Evolutionary conservation across 2,329 filamentous ascomycete genomes (phyloP).

Genomic region (Diplodia seriata): DNA sequence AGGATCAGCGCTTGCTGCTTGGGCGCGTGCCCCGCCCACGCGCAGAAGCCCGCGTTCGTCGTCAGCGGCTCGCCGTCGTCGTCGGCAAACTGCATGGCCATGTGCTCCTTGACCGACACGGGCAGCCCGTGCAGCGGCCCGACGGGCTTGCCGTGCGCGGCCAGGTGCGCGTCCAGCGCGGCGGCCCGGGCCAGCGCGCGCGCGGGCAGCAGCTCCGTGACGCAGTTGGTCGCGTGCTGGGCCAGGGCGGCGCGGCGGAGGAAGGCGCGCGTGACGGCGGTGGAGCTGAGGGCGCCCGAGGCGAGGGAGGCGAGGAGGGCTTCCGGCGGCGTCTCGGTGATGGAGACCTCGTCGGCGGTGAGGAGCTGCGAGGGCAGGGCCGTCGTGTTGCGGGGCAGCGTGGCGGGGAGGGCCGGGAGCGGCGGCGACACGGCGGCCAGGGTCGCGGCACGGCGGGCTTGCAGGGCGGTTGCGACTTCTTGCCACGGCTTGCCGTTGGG

Average conservation of each 20-base stretch:
- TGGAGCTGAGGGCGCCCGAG: slow-evolving; percentile 38
- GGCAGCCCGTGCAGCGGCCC: slow-evolving; percentile 60
- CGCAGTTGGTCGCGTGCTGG: slow-evolving; percentile 61
- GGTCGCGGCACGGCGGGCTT: slow-evolving; percentile 55
- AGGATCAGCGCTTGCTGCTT: slow-evolving; percentile 37
- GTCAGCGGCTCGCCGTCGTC: slow-evolving; percentile 41
- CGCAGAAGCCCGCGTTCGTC: slow-evolving; percentile 58
- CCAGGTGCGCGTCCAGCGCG: slow-evolving; percentile 43
- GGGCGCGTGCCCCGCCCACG: slow-evolving; percentile 46
- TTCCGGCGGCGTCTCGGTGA: slow-evolving; percentile 49
- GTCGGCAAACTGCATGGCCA: slow-evolving; percentile 55
- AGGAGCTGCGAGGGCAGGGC: slow-evolving; percentile 52
- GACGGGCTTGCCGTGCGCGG: slow-evolving; percentile 44
- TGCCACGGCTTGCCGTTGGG: slow-evolving; percentile 49
- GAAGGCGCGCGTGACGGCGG: slow-evolving; percentile 61
- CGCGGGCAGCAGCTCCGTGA: slow-evolving; percentile 50
- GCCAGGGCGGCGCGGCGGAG: slow-evolving; percentile 61
- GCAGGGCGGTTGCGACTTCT: slow-evolving; percentile 55
- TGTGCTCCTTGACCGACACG: slow-evolving; percentile 58
- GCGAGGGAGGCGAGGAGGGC: slow-evolving; percentile 42
- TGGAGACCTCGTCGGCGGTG: slow-evolving; percentile 42
- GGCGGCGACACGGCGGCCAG: slow-evolving; percentile 52
- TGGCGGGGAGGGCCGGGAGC: slow-evolving; percentile 44
- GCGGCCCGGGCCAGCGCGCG: slow-evolving; percentile 46
- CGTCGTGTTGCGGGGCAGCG: slow-evolving; percentile 55